Conservation (phyloP, 2,329 filamentous ascomycete genomes). For the Lasiodiplodia citricola region DNA sequence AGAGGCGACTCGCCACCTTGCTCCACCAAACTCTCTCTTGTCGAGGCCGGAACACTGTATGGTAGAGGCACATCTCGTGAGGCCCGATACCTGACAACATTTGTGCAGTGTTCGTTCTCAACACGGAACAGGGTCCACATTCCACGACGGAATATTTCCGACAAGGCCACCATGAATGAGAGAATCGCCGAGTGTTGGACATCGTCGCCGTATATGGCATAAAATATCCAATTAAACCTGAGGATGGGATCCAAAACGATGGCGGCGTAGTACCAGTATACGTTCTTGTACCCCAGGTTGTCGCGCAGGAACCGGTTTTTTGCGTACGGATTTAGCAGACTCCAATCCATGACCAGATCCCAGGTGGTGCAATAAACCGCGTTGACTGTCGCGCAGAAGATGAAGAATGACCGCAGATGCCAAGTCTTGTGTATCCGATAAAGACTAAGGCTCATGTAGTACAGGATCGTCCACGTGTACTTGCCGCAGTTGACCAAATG, state of each 20-base stretch:
- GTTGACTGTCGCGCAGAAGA: conserved; percentile 81
- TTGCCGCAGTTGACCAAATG: conserved; percentile 93
- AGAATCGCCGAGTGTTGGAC: conserved; percentile 82
- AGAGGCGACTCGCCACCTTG: background rate
- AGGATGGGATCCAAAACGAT: conserved; percentile 84
- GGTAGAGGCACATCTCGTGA: conserved; percentile 86
- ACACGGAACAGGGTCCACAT: conserved; percentile 94
- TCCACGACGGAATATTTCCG: conserved; percentile 82
- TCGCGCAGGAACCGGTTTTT: conserved; percentile 71
- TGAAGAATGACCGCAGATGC: conserved; percentile 72
- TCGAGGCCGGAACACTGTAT: conserved; percentile 61
- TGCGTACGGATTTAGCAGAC: conserved; percentile 78
- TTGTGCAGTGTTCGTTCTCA: conserved; percentile 93
- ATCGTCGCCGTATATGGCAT: conserved; percentile 80
- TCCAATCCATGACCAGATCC: conserved; percentile 98
- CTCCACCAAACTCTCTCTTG: conserved; percentile 22
- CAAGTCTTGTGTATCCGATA: conserved; percentile 74
- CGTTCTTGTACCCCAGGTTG: conserved; percentile 76
- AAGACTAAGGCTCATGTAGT: conserved; percentile 77
- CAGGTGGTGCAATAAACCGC: conserved; percentile 86
- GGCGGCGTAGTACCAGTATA: conserved; percentile 84
- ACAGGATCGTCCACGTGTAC: conserved; percentile 82
- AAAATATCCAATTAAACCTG: conserved; percentile 94
- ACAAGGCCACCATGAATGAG: conserved; percentile 78
- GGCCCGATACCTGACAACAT: conserved; percentile 84